phyloP scores from a whole-genome alignment of 257 asterid genomes.

The Prunella vulgaris region DNA sequence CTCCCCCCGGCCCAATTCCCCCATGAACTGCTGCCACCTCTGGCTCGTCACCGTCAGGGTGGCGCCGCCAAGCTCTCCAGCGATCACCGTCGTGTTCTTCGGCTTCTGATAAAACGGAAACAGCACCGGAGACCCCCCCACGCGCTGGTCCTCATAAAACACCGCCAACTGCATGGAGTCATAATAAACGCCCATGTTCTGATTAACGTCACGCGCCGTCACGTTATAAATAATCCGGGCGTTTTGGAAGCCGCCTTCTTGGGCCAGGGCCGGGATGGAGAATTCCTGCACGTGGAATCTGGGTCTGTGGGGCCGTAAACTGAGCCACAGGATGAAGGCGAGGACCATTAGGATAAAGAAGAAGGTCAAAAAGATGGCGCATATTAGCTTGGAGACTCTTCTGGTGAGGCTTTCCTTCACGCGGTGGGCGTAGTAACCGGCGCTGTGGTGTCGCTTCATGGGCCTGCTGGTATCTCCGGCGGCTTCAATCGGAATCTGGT shows the following conservation, averaged over 20 bases:
- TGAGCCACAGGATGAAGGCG: slow-evolving; percentile 62
- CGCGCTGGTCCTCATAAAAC: slow-evolving; percentile 34
- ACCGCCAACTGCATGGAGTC: slow-evolving; percentile 44
- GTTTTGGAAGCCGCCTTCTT: slow-evolving; percentile 31
- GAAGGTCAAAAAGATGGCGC: slow-evolving; percentile 46
- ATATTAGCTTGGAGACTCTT: slow-evolving; percentile 52
- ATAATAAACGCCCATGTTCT: slow-evolving; percentile 46
- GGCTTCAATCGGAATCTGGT: slow-evolving; percentile 30
- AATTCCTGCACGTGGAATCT: slow-evolving; percentile 54
- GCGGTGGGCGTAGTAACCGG: slow-evolving; percentile 57
- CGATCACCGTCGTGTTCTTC: slow-evolving; percentile 49
- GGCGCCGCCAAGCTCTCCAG: slow-evolving; percentile 42
- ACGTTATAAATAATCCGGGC: slow-evolving; percentile 50
- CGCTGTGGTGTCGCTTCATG: slow-evolving; percentile 46
- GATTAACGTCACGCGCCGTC: slow-evolving; percentile 54
- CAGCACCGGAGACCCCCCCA: slow-evolving; percentile 37
- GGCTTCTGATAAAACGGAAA: slow-evolving; percentile 57
- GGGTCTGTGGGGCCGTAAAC: slow-evolving; percentile 80
- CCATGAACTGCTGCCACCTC: slow-evolving; percentile 44
- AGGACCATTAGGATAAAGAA: slow-evolving; percentile 41
- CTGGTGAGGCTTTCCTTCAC: slow-evolving; percentile 59
- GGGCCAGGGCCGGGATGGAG: slow-evolving; percentile 48
- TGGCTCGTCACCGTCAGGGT: slow-evolving; percentile 35
- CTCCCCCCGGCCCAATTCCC: slow-evolving; percentile 39
- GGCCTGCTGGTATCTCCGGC: slow-evolving; percentile 12